Evolutionary conservation across 192 early-diverging fungal species (phyloP).

Genomic region (Dissophora globulifera): DNA sequence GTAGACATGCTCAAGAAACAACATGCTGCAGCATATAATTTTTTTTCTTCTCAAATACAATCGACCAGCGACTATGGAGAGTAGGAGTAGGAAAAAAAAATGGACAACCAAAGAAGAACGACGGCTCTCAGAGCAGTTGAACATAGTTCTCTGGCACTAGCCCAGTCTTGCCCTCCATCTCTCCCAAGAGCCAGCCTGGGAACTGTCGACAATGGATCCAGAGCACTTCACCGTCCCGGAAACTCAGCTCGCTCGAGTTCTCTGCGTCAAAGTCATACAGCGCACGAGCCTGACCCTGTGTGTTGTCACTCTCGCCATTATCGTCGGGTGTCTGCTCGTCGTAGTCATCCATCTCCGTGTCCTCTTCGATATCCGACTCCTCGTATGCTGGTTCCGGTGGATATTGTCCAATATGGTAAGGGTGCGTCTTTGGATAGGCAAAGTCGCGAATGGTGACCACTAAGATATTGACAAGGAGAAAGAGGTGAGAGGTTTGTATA

Average conservation of each 20-base stretch:
- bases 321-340: slow-evolving; percentile 18
- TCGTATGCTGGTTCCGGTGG: slow-evolving; percentile 42
- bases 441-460: slow-evolving; percentile 57
- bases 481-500: too few relatives aligned
- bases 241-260: slow-evolving; percentile 71
- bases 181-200: slow-evolving; percentile 81
- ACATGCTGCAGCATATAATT: too few relatives aligned
- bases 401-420: slow-evolving; percentile 49
- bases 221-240: slow-evolving; percentile 71
- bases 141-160: slow-evolving; percentile 84
- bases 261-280: slow-evolving; percentile 83
- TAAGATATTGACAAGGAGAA: slow-evolving; percentile 11
- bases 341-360: slow-evolving; percentile 19
- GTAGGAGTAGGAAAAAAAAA: neutral
- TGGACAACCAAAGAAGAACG: too few relatives aligned
- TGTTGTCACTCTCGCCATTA: slow-evolving; percentile 54
- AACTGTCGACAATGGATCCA: slow-evolving; percentile 78
- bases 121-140: slow-evolving; percentile 44
- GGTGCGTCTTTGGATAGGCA: slow-evolving; percentile 56
- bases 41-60: too few relatives aligned
- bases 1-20: too few relatives aligned
- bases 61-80: neutral
- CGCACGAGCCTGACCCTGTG: slow-evolving; percentile 63
- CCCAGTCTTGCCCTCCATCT: slow-evolving; percentile 70
- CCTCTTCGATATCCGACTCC: slow-evolving; percentile 39